Conservation (phyloP, 345 rosid species). For the Trapa incisa region DNA sequence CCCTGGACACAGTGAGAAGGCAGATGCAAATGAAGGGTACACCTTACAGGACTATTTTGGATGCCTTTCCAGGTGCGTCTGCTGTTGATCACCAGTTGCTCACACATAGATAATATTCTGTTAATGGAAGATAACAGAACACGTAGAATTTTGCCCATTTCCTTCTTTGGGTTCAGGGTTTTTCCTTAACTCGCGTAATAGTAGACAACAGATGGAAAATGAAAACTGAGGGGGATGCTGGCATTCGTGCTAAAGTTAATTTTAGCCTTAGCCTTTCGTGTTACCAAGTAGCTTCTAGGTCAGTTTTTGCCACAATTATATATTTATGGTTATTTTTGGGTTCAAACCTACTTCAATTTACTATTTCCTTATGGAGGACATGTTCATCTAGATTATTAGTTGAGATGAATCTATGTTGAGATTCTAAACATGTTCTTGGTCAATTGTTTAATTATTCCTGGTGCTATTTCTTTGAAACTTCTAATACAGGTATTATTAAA, state of each 20-base stretch:
- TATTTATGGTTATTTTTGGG: neutral
- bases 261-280: too few relatives aligned
- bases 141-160: neutral
- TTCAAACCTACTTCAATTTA: neutral
- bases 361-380: neutral
- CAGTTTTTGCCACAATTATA: neutral
- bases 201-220: neutral
- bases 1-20: slow-evolving; percentile 87
- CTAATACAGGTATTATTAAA: slow-evolving; percentile 48
- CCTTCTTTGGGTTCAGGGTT: neutral
- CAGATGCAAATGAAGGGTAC: slow-evolving; percentile 96
- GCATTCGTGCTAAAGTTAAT: too few relatives aligned
- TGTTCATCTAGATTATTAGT: neutral
- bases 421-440: neutral
- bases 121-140: neutral
- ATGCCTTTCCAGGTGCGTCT: slow-evolving; percentile 61
- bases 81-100: slow-evolving; percentile 1
- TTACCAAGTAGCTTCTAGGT: neutral
- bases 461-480: slow-evolving; percentile 7
- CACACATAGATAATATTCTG: neutral
- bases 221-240: neutral
- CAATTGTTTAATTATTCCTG: neutral
- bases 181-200: neutral
- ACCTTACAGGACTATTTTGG: slow-evolving; percentile 76
- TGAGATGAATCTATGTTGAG: neutral